These are phyloP conservation scores for Tuctoria greenei DNA, from an alignment of 176 grass and related monocot species.

Conservation along the genomic window DNA sequence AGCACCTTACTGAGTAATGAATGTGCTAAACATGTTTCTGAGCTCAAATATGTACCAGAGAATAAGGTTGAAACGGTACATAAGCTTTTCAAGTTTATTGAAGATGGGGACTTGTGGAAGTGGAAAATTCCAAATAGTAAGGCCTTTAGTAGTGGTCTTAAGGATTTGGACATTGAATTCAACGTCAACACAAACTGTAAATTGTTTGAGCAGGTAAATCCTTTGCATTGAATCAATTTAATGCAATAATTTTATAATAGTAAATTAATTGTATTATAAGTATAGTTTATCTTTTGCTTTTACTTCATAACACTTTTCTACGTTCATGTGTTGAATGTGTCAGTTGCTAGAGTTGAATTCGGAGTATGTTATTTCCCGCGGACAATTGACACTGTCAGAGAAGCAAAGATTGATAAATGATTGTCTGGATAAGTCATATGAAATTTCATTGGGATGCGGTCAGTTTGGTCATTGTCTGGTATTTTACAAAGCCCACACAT, in stretches of 20 bases:
- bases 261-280: neutral
- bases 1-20: constrained; percentile 29
- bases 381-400: constrained; percentile 58
- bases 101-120: constrained; percentile 87
- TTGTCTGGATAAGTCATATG: constrained; percentile 63
- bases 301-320: neutral
- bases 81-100: constrained; percentile 83
- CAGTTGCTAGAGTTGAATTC: constrained; percentile 85
- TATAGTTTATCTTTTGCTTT: neutral
- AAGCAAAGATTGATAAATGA: constrained; percentile 76
- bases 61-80: constrained; percentile 59
- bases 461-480: constrained; percentile 83
- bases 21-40: constrained; percentile 14
- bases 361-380: constrained; percentile 55
- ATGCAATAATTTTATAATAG: neutral
- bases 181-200: constrained; percentile 65
- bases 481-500: neutral
- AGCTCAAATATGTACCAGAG: constrained; percentile 50
- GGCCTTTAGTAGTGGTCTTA: constrained; percentile 84
- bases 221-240: neutral
- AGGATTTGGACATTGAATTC: constrained; percentile 78
- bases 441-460: constrained; percentile 67
- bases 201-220: constrained; percentile 74
- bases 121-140: constrained; percentile 79
- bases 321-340: constrained; percentile 10